phyloP scores from a whole-genome alignment of 306 rosid genomes.

The apple (Malus domestica) region DNA sequence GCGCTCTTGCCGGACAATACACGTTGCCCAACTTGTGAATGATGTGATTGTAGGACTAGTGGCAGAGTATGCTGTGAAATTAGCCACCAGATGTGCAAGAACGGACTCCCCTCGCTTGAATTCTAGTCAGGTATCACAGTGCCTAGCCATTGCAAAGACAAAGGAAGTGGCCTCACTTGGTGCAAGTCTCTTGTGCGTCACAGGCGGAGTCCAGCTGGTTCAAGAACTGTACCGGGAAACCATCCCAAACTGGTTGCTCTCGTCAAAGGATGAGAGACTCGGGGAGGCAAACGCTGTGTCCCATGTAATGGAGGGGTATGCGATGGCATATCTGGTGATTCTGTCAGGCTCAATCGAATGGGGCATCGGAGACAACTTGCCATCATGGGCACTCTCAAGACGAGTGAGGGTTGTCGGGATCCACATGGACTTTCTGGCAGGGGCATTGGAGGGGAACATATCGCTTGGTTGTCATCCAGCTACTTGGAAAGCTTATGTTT shows the following conservation, averaged over 20 bases:
- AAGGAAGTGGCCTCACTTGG: conserved; percentile 63
- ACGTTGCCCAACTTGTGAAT: conserved; percentile 33
- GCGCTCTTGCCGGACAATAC: conserved; percentile 50
- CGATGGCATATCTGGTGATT: conserved; percentile 56
- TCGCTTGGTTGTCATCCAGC: conserved; percentile 52
- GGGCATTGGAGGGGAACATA: conserved; percentile 57
- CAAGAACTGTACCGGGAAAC: conserved; percentile 57
- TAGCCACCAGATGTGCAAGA: conserved; percentile 29
- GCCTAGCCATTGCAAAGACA: conserved; percentile 41
- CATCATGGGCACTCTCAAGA: conserved; percentile 33
- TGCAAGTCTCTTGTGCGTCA: conserved; percentile 47
- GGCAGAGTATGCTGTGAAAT: conserved; percentile 34
- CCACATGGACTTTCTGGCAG: conserved; percentile 65
- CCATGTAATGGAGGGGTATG: conserved; percentile 52
- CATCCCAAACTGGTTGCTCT: conserved; percentile 69
- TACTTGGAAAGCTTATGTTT: conserved; percentile 66
- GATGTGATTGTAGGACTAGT: conserved; percentile 52
- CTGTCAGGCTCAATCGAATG: conserved; percentile 54
- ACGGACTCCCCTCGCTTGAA: conserved; percentile 28
- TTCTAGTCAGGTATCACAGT: conserved; percentile 42
- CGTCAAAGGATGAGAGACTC: conserved; percentile 27
- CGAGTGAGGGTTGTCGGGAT: conserved; percentile 37
- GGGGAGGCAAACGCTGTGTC: conserved; percentile 26
- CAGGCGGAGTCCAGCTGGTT: conserved; percentile 61
- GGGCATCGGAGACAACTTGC: conserved; percentile 45